Evolutionary conservation across 192 early-diverging fungal species (phyloP).

Genomic region (Podila clonocystis): DNA sequence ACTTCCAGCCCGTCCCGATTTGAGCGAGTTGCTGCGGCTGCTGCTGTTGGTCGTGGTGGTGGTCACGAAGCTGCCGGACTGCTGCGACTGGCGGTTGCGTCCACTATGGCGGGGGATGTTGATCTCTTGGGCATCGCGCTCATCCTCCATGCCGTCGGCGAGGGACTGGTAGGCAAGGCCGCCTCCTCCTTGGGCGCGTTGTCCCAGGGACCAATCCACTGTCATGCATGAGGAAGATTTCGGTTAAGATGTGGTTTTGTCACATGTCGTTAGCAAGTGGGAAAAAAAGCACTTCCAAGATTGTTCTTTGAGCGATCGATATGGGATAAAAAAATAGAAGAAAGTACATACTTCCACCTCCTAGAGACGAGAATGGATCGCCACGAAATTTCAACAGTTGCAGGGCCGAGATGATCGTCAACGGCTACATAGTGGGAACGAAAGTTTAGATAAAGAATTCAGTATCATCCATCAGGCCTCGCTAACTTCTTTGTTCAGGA

Average conservation of each 20-base stretch:
- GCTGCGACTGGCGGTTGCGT: constrained; percentile 28
- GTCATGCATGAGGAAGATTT: not conserved
- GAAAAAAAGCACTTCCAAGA: not conserved
- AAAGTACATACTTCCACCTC: constrained; percentile 23
- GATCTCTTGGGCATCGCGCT: constrained; percentile 44
- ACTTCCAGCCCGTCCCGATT: constrained; percentile 37
- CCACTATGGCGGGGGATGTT: constrained; percentile 41
- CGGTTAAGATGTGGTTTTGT: not conserved
- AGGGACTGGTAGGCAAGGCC: constrained; percentile 23
- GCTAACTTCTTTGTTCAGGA: too few relatives aligned
- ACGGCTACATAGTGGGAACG: constrained; percentile 33
- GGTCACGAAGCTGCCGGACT: constrained; percentile 36
- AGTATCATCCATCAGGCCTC: too few relatives aligned
- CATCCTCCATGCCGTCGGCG: constrained; percentile 35
- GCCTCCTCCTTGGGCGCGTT: constrained; percentile 15
- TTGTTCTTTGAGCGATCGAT: too few relatives aligned
- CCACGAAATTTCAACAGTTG: constrained; percentile 59
- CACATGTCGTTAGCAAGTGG: not conserved
- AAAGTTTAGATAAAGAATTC: not conserved
- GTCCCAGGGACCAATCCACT: constrained; percentile 21
- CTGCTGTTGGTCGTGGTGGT: constrained; percentile 4
- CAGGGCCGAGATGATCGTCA: constrained; percentile 58
- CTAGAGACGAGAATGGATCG: constrained; percentile 52
- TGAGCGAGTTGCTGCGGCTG: constrained; percentile 29
- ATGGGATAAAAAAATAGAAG: not conserved